Evolutionary conservation across 768 basidiomycete genomes (phyloP), one percentile per base, ranked within the genome.

Genomic region (Mycena vitilis): DNA sequence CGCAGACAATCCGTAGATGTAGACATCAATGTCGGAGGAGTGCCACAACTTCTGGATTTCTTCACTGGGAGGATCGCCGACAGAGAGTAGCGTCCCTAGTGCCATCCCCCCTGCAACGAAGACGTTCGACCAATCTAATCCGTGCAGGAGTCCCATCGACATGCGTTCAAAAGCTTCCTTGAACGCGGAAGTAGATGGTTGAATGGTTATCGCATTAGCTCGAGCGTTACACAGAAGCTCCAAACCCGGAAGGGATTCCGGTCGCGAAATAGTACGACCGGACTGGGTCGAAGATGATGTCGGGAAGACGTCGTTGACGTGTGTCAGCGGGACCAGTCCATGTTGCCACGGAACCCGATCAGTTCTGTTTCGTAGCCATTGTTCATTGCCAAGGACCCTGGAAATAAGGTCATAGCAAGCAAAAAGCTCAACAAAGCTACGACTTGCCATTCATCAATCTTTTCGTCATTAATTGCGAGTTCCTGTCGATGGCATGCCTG

Each of bases 121-220:
- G 56, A 72, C 38, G 34, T 72, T 72, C 25, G 36, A 48, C 71
- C 71, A 72, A 54, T 72, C 61, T 8, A 72, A 61, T 22, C 65
- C 62, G 5, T 37, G n/a, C 30, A 72, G 65, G 7, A 72, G 40
- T 15, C 62, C 49, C 18, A 63, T 49, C 8, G 71, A 63, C 68
- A 72, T 58, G 16, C 20, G 13, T 25, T 49, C 44, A 25, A 57
- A 65, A 11, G 30, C 44, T 10, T 11, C 5, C 15, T 10, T 15
- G 40, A 40, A 40, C 10, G 40, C 40, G 7, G 11, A 40, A 12
- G 53, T 40, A 4, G 63, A 65, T 12, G 54, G 55, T 18, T 65
- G 63, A 15, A 65, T 65, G 1, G 16, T 8, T 13, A 65, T 45
- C 36, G 44, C 16, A 15, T 11, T 5, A 9, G 9, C 11, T 22